Percentiles rank a stretch among this genome's conserved stretches.
These are phyloP conservation scores for Amborella trichopoda DNA, from an alignment of 164 flowering plant genomes.

Conservation along the genomic window DNA sequence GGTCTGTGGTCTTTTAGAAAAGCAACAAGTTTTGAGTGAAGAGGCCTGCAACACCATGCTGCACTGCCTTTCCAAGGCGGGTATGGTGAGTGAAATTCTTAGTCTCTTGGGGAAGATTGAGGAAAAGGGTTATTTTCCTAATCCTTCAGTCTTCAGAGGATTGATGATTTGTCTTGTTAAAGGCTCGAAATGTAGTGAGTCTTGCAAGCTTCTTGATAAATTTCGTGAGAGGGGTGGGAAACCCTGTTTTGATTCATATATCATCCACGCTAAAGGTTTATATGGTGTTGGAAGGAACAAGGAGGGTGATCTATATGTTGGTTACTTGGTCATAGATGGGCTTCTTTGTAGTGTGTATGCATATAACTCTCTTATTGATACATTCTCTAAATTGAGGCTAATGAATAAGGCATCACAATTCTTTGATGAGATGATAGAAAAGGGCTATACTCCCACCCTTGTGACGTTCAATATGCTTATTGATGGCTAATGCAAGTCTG, in stretches of 20 bases:
- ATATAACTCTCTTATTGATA: constrained; percentile 71
- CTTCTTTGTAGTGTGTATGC: constrained; percentile 41
- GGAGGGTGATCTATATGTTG: constrained; percentile 37
- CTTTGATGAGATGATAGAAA: constrained; percentile 42
- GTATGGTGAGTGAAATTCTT: constrained; percentile 51
- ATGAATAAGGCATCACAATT: constrained; percentile 39
- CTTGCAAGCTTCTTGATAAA: constrained; percentile 38
- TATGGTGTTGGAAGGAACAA: constrained; percentile 24
- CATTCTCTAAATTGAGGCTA: constrained; percentile 52
- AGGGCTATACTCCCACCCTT: constrained; percentile 51
- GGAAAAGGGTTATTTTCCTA: constrained; percentile 44
- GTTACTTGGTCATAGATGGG: constrained; percentile 36
- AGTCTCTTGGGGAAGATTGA: constrained; percentile 27
- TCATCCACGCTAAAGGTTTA: constrained; percentile 35
- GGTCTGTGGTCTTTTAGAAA: constrained; percentile 28
- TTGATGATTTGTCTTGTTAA: constrained; percentile 45
- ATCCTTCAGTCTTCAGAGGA: constrained; percentile 22
- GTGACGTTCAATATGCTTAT: constrained; percentile 81
- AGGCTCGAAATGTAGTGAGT: constrained; percentile 37
- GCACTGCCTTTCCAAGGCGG: constrained; percentile 40
- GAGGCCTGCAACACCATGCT: constrained; percentile 44
- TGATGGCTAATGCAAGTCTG: constrained; percentile 48
- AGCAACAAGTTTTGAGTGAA: constrained; percentile 25
- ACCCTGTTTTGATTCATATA: constrained; percentile 41
- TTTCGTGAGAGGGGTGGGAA: constrained; percentile 33